A percentile compares a stretch with the other conserved stretches of the same genome.
These are phyloP conservation scores for Alnus glutinosa DNA, from an alignment of 306 rosid genomes.

Conservation along the genomic window DNA sequence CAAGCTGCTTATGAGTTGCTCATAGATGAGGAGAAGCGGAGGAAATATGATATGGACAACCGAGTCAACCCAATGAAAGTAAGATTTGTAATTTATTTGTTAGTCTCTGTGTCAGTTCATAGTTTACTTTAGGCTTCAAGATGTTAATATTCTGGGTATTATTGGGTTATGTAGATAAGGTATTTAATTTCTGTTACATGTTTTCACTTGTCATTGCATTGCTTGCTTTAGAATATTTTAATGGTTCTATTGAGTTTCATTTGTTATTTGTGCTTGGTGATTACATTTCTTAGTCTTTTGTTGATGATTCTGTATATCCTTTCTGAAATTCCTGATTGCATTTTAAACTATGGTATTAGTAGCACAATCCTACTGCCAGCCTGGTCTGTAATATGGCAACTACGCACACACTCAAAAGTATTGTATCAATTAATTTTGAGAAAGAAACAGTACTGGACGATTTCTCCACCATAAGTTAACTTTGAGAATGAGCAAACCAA, in stretches of 20 bases:
- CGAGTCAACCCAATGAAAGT: conserved; percentile 93
- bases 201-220: not conserved
- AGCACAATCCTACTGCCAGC: not conserved
- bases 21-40: conserved; percentile 61
- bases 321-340: not conserved
- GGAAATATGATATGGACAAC: conserved; percentile 76
- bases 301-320: not conserved
- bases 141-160: not conserved
- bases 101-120: not conserved
- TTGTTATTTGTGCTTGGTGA: not conserved
- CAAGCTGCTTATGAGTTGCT: conserved; percentile 98
- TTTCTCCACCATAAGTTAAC: not conserved
- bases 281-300: not conserved
- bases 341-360: not conserved
- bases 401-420: not conserved
- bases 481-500: not conserved
- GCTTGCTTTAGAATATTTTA: not conserved
- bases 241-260: not conserved
- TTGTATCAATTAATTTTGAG: not conserved
- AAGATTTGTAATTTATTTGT: conserved; percentile 25
- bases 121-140: not conserved
- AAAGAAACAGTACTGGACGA: not conserved
- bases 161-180: not conserved
- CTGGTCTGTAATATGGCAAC: not conserved
- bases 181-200: not conserved